Conservation (phyloP, 2,329 filamentous ascomycete genomes). For the Albophoma yamanashiensis region DNA sequence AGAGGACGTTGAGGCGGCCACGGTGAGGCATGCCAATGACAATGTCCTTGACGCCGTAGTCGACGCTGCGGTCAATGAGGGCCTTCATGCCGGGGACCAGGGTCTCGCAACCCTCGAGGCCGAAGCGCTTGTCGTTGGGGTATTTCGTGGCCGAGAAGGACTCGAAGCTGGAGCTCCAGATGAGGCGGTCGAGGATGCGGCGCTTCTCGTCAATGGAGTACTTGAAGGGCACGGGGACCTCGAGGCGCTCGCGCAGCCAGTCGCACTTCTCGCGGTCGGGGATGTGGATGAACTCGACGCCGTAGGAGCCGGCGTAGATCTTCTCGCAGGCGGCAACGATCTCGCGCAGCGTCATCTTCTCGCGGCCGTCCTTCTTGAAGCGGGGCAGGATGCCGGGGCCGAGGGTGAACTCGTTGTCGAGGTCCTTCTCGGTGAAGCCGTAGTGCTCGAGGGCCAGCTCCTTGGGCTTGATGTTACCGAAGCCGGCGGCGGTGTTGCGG, state of each 20-base stretch:
- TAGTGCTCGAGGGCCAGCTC: constrained; percentile 92
- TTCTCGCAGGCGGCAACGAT: constrained; percentile 89
- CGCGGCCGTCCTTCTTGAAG: constrained; percentile 77
- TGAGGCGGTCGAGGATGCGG: constrained; percentile 89
- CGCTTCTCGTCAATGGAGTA: constrained; percentile 98
- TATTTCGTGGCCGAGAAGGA: constrained; percentile 93
- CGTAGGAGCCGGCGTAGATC: constrained; percentile 95
- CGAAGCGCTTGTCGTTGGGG: constrained; percentile 99
- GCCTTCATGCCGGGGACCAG: constrained; percentile 99
- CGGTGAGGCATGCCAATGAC: constrained; percentile 99
- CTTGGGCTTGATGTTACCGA: constrained; percentile 79
- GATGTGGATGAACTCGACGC: constrained; percentile 98
- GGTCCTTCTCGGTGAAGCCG: constrained; percentile 86
- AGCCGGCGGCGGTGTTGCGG: constrained; percentile 62
- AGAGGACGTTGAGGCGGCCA: constrained; percentile 94
- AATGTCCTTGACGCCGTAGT: constrained; percentile 98
- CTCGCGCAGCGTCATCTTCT: constrained; percentile 95
- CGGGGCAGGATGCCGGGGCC: constrained; percentile 91
- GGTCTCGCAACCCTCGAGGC: constrained; percentile 92
- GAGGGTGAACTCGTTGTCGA: constrained; percentile 83
- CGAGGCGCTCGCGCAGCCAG: constrained; percentile 91
- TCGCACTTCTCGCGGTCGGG: constrained; percentile 96
- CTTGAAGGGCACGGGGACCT: constrained; percentile 90
- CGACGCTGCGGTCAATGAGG: constrained; percentile 93
- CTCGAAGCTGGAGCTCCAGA: constrained; percentile 98